These are phyloP conservation scores for Apium graveolens DNA, from an alignment of 129 eudicot species.

Conservation along the genomic window DNA sequence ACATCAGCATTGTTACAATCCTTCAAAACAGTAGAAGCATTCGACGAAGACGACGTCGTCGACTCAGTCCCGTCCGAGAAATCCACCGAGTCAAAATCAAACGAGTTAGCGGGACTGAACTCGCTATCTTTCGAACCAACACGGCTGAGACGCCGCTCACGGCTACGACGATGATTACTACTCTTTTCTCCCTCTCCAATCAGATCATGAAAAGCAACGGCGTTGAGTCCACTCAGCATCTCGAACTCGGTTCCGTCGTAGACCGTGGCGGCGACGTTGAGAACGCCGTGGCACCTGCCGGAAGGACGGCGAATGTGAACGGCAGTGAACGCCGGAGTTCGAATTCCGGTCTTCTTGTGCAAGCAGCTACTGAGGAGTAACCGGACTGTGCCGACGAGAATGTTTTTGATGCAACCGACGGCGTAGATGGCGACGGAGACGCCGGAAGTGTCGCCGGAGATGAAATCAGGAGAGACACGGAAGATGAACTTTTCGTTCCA, in stretches of 20 bases:
- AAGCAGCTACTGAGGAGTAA: conserved; percentile 61
- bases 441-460: conserved; percentile 70
- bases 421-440: conserved; percentile 73
- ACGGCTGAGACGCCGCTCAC: conserved; percentile 44
- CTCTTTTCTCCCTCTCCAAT: conserved; percentile 29
- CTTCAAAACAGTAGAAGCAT: conserved; percentile 50
- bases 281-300: conserved; percentile 77
- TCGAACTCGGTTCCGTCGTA: conserved; percentile 36
- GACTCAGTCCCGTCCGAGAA: conserved; percentile 70
- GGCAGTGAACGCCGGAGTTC: conserved; percentile 65
- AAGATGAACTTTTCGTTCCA: conserved; percentile 92
- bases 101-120: conserved; percentile 45
- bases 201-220: conserved; percentile 58
- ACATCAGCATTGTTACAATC: conserved; percentile 33
- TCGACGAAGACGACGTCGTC: conserved; percentile 58
- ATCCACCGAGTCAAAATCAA: conserved; percentile 46
- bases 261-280: conserved; percentile 70
- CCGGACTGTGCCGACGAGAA: conserved; percentile 60
- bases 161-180: conserved; percentile 15
- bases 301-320: conserved; percentile 80
- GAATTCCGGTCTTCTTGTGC: conserved; percentile 17
- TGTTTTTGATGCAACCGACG: conserved; percentile 57
- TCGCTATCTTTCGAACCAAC: conserved; percentile 46
- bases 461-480: conserved; percentile 58
- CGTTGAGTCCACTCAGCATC: conserved; percentile 34